A percentile compares a stretch with the other conserved stretches of the same genome.
Conservation (phyloP, 257 asterid genomes). For the Nicotiana tomentosiformis region DNA sequence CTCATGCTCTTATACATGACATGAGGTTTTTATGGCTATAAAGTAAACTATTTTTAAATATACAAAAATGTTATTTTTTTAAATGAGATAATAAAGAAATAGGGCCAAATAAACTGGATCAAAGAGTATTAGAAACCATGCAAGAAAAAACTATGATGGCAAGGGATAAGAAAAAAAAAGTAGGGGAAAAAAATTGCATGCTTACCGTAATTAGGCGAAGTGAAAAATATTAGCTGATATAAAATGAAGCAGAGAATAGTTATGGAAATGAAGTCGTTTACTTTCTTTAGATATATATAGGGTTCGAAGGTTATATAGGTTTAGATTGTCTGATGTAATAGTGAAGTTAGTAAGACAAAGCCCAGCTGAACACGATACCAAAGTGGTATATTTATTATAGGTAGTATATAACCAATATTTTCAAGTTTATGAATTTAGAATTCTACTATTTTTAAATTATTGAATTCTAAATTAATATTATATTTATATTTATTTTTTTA, state of each 20-base stretch:
- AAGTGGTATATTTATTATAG: neutral
- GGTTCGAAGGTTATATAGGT: neutral
- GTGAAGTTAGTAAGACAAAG: neutral
- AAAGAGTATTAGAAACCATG: neutral
- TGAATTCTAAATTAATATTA: no score
- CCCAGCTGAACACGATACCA: neutral
- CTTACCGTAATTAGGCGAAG: neutral
- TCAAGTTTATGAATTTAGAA: no score
- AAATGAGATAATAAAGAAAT: neutral
- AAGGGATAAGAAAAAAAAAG: neutral
- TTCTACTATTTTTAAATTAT: no score
- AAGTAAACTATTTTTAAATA: neutral
- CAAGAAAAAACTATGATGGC: neutral
- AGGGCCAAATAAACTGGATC: no score
- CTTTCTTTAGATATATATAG: neutral
- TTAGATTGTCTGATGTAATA: neutral
- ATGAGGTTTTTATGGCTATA: neutral
- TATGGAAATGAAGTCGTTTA: neutral
- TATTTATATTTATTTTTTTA: no score
- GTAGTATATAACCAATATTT: no score
- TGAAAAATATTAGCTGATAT: neutral
- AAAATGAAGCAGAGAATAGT: neutral
- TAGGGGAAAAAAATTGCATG: neutral
- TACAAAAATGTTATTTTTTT: neutral
- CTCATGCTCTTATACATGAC: neutral